Percentiles rank a stretch among this genome's conserved stretches.
phyloP scores from a whole-genome alignment of 208 protist species.

The Angomonas deanei region DNA sequence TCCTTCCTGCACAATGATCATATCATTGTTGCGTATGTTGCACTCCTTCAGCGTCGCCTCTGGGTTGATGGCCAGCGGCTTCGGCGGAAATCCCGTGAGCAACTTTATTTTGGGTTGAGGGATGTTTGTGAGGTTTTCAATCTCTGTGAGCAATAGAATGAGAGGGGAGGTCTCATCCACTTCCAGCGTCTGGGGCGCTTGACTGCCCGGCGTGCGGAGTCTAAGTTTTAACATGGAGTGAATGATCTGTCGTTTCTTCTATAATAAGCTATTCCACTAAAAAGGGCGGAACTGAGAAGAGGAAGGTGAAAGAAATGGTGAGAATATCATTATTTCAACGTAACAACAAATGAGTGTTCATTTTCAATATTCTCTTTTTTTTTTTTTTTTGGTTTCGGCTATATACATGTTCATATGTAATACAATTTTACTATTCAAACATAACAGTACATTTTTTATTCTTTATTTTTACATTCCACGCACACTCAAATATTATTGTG shows the following conservation, averaged over 20 bases:
- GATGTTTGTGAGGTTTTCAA: constrained; percentile 36
- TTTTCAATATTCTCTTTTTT: not conserved
- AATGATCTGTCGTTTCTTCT: too few species aligned
- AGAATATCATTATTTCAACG: constrained; percentile 5
- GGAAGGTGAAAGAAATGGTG: constrained; percentile 12
- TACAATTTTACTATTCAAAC: not conserved
- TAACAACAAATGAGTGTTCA: not conserved
- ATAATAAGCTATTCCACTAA: too few species aligned
- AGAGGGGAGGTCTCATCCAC: constrained; percentile 36
- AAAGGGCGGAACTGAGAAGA: too few species aligned
- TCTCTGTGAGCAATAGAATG: constrained; percentile 19
- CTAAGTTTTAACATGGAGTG: too few species aligned
- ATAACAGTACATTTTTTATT: not conserved
- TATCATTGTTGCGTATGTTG: constrained; percentile 46
- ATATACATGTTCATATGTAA: not conserved
- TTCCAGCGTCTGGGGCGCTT: constrained; percentile 29
- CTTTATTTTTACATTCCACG: not conserved
- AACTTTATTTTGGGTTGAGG: constrained; percentile 34
- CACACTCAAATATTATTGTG: not conserved
- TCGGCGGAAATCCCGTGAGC: constrained; percentile 75
- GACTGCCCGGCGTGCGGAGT: constrained; percentile 51
- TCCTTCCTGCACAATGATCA: constrained; percentile 78
- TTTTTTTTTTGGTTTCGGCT: constrained; percentile 2
- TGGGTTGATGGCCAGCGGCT: constrained; percentile 34
- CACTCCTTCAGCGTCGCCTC: constrained; percentile 24